These are phyloP conservation scores for Sordariomycetes sp. DNA, from an alignment of 2,329 filamentous ascomycete species.

Conservation along the genomic window DNA sequence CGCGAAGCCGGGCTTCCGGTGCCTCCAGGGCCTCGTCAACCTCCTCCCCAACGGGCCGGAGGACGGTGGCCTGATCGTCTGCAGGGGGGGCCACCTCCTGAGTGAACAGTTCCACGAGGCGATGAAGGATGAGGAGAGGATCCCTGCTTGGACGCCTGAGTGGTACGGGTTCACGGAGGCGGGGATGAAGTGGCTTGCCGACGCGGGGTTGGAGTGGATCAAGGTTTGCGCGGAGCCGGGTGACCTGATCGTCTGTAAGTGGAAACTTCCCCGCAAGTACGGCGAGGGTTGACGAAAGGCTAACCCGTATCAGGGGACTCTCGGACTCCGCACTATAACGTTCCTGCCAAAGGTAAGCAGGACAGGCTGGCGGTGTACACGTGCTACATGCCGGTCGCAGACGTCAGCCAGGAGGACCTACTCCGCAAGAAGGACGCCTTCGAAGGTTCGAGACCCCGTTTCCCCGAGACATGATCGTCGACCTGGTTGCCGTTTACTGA, in stretches of 20 bases:
- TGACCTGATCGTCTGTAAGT: slow-evolving; percentile 23
- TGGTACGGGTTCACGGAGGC: slow-evolving; percentile 20
- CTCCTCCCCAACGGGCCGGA: slow-evolving; percentile 18
- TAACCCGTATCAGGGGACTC: slow-evolving; percentile 14
- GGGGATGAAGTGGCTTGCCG: slow-evolving; percentile 21
- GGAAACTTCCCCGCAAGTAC: not conserved
- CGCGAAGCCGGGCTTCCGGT: slow-evolving; percentile 25
- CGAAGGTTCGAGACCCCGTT: slow-evolving; percentile 12
- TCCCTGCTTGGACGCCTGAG: slow-evolving; percentile 20
- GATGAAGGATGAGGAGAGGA: slow-evolving; percentile 16
- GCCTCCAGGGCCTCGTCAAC: slow-evolving; percentile 37
- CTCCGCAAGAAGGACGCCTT: slow-evolving; percentile 25
- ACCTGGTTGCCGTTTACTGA: no score
- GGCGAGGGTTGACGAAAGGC: not conserved
- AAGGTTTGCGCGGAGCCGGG: slow-evolving; percentile 27
- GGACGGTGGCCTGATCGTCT: slow-evolving; percentile 20
- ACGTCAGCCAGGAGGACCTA: slow-evolving; percentile 24
- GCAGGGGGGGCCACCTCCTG: slow-evolving; percentile 11
- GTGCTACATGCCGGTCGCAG: slow-evolving; percentile 19
- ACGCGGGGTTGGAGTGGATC: slow-evolving; percentile 16
- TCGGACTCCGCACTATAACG: slow-evolving; percentile 26
- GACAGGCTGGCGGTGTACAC: slow-evolving; percentile 1
- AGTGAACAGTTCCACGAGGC: slow-evolving; percentile 21
- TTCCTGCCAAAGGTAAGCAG: slow-evolving; percentile 15
- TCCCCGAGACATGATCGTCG: not conserved